phyloP scores from a whole-genome alignment of 139 green algal genomes.

The Chlorella sp. region DNA sequence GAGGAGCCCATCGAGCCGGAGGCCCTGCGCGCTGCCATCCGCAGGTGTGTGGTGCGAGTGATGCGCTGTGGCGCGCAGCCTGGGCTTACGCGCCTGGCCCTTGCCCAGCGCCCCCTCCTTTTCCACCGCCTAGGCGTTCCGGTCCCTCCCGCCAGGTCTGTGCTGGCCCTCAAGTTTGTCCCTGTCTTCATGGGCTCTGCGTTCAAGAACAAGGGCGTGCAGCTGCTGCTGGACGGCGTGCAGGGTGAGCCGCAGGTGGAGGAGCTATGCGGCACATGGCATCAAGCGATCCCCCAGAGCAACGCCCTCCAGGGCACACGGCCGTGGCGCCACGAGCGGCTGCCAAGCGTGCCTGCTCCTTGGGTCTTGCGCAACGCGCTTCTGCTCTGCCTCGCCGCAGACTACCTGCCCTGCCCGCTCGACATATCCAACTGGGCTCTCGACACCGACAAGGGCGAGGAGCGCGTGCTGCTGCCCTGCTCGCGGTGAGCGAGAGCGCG shows the following conservation, averaged over 20 bases:
- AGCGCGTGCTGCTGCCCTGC: constrained; percentile 61
- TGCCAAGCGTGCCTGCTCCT: too few relatives aligned
- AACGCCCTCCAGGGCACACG: too few relatives aligned
- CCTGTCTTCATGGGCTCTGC: constrained; percentile 95
- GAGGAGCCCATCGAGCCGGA: constrained; percentile 75
- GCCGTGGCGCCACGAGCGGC: too few relatives aligned
- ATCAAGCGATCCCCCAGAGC: too few relatives aligned
- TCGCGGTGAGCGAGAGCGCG: background rate
- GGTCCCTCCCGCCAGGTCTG: constrained; percentile 3
- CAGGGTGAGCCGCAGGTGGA: background rate
- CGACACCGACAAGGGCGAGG: constrained; percentile 71
- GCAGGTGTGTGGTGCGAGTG: constrained; percentile 28
- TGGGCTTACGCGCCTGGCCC: background rate
- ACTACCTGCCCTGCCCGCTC: constrained; percentile 90
- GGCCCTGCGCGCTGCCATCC: constrained; percentile 74
- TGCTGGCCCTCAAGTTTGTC: constrained; percentile 75
- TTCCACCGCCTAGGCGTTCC: too few relatives aligned
- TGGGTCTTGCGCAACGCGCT: too few relatives aligned
- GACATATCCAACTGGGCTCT: constrained; percentile 75
- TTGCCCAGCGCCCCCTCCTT: background rate
- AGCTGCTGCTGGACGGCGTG: constrained; percentile 89
- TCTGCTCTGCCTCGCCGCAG: too few relatives aligned
- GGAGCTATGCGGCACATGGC: too few relatives aligned
- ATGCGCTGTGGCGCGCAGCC: background rate
- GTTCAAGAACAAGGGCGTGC: constrained; percentile 74